A percentile compares a stretch with the other conserved stretches of the same genome.
Evolutionary conservation across 441 rosid genomes (phyloP).

Genomic region (Daphne laureola): DNA sequence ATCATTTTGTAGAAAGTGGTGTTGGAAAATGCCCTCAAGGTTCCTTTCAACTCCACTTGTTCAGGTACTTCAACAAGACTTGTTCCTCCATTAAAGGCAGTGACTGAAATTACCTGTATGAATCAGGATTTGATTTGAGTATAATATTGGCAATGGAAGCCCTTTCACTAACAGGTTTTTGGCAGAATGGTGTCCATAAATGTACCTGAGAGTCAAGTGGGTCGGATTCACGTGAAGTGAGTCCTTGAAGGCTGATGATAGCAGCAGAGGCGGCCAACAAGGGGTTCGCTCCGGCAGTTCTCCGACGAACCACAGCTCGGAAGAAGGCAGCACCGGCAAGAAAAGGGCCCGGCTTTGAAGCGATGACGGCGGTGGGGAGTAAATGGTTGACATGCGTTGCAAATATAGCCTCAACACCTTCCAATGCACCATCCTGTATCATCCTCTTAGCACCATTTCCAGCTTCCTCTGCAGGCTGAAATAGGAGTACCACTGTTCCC

Average conservation of each 20-base stretch:
- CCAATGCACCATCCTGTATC: conserved; percentile 58
- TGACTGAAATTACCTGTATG: conserved; percentile 15
- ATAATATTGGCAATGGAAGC: not conserved
- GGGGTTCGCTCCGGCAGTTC: conserved; percentile 48
- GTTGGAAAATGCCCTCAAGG: conserved; percentile 53
- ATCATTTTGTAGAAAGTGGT: conserved; percentile 37
- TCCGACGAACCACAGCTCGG: conserved; percentile 36
- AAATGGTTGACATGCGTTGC: conserved; percentile 51
- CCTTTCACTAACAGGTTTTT: not conserved
- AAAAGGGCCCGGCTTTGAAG: conserved; percentile 53
- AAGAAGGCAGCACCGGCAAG: conserved; percentile 65
- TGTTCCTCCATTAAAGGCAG: conserved; percentile 8
- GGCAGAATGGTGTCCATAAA: not conserved
- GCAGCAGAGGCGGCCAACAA: conserved; percentile 62
- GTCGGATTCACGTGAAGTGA: conserved; percentile 64
- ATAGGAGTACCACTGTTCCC: conserved; percentile 77
- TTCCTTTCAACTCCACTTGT: conserved; percentile 40
- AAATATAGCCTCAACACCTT: conserved; percentile 51
- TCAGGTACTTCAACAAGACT: conserved; percentile 46
- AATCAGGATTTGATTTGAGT: not conserved
- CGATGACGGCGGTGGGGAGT: conserved; percentile 44
- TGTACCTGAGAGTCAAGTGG: conserved; percentile 66
- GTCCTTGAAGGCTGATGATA: conserved; percentile 59
- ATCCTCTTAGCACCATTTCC: conserved; percentile 63
- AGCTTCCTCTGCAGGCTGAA: conserved; percentile 84